Base-by-base conservation (phyloP, 2,329 filamentous ascomycete species). In the Diaporthe velutina region DNA sequence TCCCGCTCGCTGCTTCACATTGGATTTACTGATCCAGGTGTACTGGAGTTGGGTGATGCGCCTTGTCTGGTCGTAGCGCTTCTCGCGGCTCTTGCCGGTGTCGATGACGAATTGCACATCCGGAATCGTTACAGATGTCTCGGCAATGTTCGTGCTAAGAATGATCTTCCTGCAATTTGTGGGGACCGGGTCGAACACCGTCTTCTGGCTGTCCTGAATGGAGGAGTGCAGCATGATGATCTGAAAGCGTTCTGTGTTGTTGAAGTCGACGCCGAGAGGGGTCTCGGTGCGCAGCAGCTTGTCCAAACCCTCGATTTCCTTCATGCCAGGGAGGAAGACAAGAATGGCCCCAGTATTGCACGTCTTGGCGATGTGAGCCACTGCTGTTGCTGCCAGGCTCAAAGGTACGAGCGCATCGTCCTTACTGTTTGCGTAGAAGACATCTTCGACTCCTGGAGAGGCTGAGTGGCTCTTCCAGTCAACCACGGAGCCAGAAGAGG, bases 61-160 rank as follows among this genome's bases (percentile, higher is more conserved):
- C 7, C 79, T 79, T 7, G 77, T 73, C 52, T 85, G 83, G 73
- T 87, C 83, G 76, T 86, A 88, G 48, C 87, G 66, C 40, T 78
- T 81, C 76, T 83, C 80, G 22, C 80, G 77, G 42, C 79, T 73
- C 58, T 82, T 82, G 28, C 88, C 88, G 22, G 82, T 81, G 75
- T 90, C 88, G 45, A 90, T 80, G 2, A 90, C 86, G 77, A 84
- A 86, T 71, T 83, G 83, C 28, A 89, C 86, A 75, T 89, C 87
- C 12, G 86, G 84, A n/a, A 89, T 85, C 8, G 87, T 89, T 54
- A 89, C 80, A 4, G 85, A 87, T 0, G 86, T 88, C 77, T 89
- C 88, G 9, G 86, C 86, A 73, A 89, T 86, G 72, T 88, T 87
- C 0, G 87, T 89, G 4, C 86, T 83, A 12, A 89, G 79, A 45